These are phyloP conservation scores for Penicillium argentinense DNA, from an alignment of 495 filamentous ascomycete species.

Conservation along the genomic window DNA sequence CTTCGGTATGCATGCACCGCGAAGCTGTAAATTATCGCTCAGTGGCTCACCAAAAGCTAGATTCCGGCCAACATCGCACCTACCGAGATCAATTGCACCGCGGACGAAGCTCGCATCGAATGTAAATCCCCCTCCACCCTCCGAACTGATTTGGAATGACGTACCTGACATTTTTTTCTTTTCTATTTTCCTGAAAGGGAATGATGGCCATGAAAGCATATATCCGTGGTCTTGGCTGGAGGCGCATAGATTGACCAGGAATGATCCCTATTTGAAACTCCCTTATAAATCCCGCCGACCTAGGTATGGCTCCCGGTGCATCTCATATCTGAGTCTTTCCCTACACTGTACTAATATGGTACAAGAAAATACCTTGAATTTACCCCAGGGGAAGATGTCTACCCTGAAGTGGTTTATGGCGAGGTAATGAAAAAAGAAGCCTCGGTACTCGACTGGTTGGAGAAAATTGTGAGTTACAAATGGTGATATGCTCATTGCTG, in stretches of 20 bases:
- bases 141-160: too few species aligned
- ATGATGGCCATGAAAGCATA: constrained; percentile 52
- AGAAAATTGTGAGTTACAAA: constrained; percentile 55
- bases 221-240: constrained; percentile 55
- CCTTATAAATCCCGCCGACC: too few species aligned
- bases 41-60: constrained; percentile 22
- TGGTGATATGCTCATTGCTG: not conserved
- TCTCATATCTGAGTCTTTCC: not conserved
- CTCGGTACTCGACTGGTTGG: constrained; percentile 56
- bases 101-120: constrained; percentile 20
- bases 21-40: not conserved
- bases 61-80: constrained; percentile 55
- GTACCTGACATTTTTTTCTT: too few species aligned
- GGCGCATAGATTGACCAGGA: constrained; percentile 20
- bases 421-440: constrained; percentile 57
- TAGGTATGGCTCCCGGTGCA: too few species aligned
- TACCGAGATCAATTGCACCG: constrained; percentile 14
- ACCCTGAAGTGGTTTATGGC: constrained; percentile 56
- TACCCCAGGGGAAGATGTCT: constrained; percentile 11
- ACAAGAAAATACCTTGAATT: not conserved
- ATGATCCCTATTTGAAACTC: too few species aligned
- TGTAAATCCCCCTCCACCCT: constrained; percentile 22
- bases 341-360: not conserved
- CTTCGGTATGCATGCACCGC: constrained; percentile 48
- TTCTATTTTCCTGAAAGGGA: too few species aligned